Base-by-base conservation (phyloP, 768 basidiomycete species). In the Tylopilus intermedius region DNA sequence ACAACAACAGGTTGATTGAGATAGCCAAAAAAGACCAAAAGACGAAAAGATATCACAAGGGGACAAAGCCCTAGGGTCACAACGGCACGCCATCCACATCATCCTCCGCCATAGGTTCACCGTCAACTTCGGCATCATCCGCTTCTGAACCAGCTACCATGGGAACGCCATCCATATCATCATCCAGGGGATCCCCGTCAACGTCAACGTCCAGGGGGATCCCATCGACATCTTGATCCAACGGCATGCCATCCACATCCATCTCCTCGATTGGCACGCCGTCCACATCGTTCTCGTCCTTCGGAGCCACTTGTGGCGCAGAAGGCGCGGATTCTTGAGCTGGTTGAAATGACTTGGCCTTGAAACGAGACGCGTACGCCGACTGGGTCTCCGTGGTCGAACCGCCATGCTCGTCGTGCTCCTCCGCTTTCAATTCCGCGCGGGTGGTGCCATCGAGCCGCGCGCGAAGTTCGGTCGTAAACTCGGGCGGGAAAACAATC, bases 401-500 rank as follows among this genome's bases (percentile, higher is more conserved):
- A 14, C 39, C 54, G 14, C 54, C 55, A 7, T 50, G 32, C 27
- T 63, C 58, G 1, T 67, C 67, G 51, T 67, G 62, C 18, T 69
- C 63, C 32, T 58, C 57, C 2, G 61, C 58, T 44, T 64, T 61
- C 38, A 69, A 57, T 47, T 69, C 67, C 21, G 67, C 60, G 24
- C 61, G 62, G 1, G 62, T 57, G 18, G 65, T 71, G 21, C 90
- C 90, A 45, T 94, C 90, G 45, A 98, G 76, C 51, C 93, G 76
- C 49, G 70, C 71, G 24, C 91, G 77, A 14, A 95, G 76, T 60
- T 86, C 83, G 2, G 77, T 64, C 0, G 89, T 94, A 62, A 88
- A 90, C 50, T 94, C 90, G 2, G 87, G 88, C 48, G 90, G 78
- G 66, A 98, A 98, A 30, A 97, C 90, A 53, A 98, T 94, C 94